phyloP scores from a whole-genome alignment of 2,329 filamentous ascomycete genomes.

The Cytospora leucostoma region DNA sequence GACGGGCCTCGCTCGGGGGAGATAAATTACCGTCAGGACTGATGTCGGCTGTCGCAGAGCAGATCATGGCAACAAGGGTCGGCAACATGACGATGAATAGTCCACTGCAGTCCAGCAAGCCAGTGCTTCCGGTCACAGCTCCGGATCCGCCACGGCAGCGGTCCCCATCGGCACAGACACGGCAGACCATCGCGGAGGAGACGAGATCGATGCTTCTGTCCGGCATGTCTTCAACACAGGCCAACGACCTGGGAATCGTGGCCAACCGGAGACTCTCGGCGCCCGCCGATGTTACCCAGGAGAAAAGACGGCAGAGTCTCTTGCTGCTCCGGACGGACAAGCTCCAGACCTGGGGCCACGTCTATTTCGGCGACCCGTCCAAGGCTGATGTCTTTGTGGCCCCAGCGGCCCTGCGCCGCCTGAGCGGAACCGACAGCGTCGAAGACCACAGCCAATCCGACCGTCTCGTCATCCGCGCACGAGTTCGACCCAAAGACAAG shows the following conservation, averaged over 20 bases:
- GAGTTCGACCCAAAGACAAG: conserved; percentile 44
- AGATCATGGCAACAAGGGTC: conserved; percentile 31
- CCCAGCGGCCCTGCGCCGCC: conserved; percentile 43
- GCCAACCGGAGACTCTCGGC: conserved; percentile 35
- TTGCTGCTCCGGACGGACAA: conserved; percentile 36
- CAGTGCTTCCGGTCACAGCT: conserved; percentile 8
- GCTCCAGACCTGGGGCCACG: conserved; percentile 44
- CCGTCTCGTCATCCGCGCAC: conserved; percentile 44
- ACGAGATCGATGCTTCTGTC: conserved; percentile 38
- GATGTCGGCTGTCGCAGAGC: conserved; percentile 37
- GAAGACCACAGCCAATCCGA: conserved; percentile 23
- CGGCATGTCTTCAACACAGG: conserved; percentile 28
- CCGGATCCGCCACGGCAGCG: conserved; percentile 27
- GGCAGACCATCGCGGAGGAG: conserved; percentile 36
- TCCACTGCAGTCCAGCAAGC: conserved; percentile 22
- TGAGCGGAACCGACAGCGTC: conserved; percentile 30
- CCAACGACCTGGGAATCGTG: conserved; percentile 15
- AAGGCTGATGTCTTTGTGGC: conserved; percentile 50
- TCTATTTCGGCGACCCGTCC: conserved; percentile 44
- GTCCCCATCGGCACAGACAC: conserved; percentile 22
- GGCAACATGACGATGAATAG: conserved; percentile 34
- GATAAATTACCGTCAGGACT: conserved; percentile 30
- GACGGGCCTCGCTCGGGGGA: conserved; percentile 4
- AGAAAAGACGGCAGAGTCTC: conserved; percentile 30
- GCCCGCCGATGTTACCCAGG: conserved; percentile 22